Conservation (phyloP, 2,329 filamentous ascomycete species). For the Penicillium sp. region DNA sequence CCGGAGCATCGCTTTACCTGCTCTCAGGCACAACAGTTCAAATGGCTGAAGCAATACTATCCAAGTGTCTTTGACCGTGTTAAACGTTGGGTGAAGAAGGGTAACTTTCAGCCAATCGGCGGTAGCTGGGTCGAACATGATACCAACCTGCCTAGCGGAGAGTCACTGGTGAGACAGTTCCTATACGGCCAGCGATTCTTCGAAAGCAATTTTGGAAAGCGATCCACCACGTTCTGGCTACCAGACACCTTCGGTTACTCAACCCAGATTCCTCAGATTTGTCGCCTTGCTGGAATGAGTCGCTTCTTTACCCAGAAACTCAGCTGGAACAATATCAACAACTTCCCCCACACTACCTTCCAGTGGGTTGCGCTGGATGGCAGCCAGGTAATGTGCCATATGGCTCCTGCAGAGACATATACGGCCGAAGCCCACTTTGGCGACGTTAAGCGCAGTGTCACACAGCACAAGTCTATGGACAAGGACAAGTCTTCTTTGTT, state of each 20-base stretch:
- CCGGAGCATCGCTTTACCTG: conserved; percentile 89
- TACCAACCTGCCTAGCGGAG: conserved; percentile 93
- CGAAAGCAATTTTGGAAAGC: conserved; percentile 82
- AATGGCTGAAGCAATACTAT: conserved; percentile 90
- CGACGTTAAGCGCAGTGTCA: conserved; percentile 82
- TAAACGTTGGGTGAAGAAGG: conserved; percentile 83
- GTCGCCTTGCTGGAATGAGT: conserved; percentile 89
- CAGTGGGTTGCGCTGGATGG: conserved; percentile 97
- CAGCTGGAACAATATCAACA: conserved; percentile 99
- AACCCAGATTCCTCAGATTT: conserved; percentile 87
- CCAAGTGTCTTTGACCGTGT: conserved; percentile 85
- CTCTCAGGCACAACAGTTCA: conserved; percentile 95
- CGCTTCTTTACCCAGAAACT: conserved; percentile 97
- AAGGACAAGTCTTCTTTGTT: conserved; percentile 86
- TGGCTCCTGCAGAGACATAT: conserved; percentile 94
- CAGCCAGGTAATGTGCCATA: conserved; percentile 94
- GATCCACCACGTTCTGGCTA: conserved; percentile 91
- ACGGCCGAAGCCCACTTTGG: conserved; percentile 92
- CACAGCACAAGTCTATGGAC: conserved; percentile 92
- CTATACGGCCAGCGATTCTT: conserved; percentile 94
- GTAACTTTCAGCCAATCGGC: conserved; percentile 88
- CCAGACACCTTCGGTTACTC: conserved; percentile 98
- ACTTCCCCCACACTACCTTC: conserved; percentile 97
- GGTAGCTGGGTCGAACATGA: conserved; percentile 99
- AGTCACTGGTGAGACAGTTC: conserved; percentile 90